Conservation (phyloP, 371 early-diverging fungal genomes). For the Mucor ambiguus region DNA sequence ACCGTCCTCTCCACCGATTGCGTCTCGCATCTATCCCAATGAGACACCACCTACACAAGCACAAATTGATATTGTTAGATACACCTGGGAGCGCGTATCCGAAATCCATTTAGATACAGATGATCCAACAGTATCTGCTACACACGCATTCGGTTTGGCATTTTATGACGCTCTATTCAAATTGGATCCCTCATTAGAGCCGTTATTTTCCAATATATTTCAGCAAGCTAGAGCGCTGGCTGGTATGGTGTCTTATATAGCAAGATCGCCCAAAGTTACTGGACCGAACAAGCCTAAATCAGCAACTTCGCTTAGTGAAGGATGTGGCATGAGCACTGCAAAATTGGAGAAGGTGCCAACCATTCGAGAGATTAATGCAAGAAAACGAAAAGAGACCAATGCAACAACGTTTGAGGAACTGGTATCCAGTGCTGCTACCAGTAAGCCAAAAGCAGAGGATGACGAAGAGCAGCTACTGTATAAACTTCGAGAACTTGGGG, state of each 20-base stretch:
- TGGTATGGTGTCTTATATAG: conserved; percentile 47
- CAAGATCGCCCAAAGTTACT: conserved; percentile 31
- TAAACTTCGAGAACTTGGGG: conserved; percentile 39
- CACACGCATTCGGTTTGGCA: conserved; percentile 47
- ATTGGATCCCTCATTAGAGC: conserved; percentile 22
- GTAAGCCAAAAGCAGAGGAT: background rate
- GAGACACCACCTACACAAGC: conserved; percentile 30
- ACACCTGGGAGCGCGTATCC: conserved; percentile 43
- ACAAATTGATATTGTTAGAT: conserved; percentile 40
- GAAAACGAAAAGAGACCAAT: conserved; percentile 17
- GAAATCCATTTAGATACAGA: conserved; percentile 31
- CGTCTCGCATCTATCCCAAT: background rate
- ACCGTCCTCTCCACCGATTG: background rate
- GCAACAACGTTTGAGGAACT: background rate
- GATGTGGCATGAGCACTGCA: conserved; percentile 28
- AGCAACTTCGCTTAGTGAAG: background rate
- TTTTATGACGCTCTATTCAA: conserved; percentile 47
- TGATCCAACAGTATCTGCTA: conserved; percentile 34
- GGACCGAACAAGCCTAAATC: conserved; percentile 10
- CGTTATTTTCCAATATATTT: conserved; percentile 37
- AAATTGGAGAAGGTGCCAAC: conserved; percentile 23
- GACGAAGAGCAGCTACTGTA: conserved; percentile 25
- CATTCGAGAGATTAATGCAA: conserved; percentile 37
- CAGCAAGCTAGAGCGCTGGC: conserved; percentile 50
- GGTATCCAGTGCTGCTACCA: background rate